Evolutionary conservation across 768 basidiomycete genomes (phyloP), one percentile per base, ranked within the genome.

Genomic region (Polyporus arcularius): DNA sequence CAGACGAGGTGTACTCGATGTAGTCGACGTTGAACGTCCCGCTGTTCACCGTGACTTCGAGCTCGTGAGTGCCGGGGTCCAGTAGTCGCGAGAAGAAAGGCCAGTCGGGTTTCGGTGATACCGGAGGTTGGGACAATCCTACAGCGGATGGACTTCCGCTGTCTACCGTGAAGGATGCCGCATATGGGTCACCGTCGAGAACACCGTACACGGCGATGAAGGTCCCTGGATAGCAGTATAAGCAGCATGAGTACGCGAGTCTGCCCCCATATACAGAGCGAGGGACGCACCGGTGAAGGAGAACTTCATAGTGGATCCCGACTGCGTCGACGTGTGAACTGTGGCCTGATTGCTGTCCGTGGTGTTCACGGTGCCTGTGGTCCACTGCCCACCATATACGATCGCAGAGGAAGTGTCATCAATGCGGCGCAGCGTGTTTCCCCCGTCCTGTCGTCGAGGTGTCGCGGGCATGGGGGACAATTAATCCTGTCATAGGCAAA

Each of bases 121-220:
- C 12, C 9, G 53, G 40, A 4, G 49, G 45, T 46, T 41, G 40
- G 30, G 47, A 10, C 2, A 60, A 38, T 31, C 26, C 18, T 11
- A 16, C 41, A 1, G 41, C 35, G 1, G 54, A 42, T 2, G 62
- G 50, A 4, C 28, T 9, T 10, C 30, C 41, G 38, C 52, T 56
- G 53, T 66, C 65, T 5, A 66, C 38, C 18, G 40, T 28, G 31
- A 56, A 61, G 1, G 60, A 48, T 16, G 53, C 59, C 51, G 21
- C 40, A 43, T 28, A 53, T 54, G 28, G 48, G 39, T 42, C 48
- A 38, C 12, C 52, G 47, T 39, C 42, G 4, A 62, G 48, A 8
- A 57, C 39, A 1, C 65, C 65, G 40, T 63, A 66, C 8, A 66
- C 65, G 5, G 58, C 54, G 16, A 66, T 42, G 38, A 54, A 61